phyloP scores from a whole-genome alignment of 2,329 filamentous ascomycete genomes.

The Trichoderma sp. region DNA sequence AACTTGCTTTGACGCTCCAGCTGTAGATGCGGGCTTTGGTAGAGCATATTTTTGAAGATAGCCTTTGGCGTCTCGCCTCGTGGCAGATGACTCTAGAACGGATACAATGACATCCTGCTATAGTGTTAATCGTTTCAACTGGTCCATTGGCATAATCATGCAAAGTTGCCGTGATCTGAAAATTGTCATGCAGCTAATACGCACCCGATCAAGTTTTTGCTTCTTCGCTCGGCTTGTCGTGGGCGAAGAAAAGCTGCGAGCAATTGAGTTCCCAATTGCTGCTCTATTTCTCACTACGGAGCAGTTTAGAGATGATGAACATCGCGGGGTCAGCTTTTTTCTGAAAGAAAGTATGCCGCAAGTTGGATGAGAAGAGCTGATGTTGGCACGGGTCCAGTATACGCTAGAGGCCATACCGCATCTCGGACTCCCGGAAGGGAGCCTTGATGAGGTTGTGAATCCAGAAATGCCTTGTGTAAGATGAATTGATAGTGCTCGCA shows the following conservation, averaged over 20 bases:
- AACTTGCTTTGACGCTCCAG: slow-evolving; percentile 35
- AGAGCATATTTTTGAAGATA: slow-evolving; percentile 78
- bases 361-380: slow-evolving; percentile 36
- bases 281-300: neutral
- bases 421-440: slow-evolving; percentile 13
- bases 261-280: neutral
- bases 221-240: slow-evolving; percentile 33
- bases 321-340: neutral
- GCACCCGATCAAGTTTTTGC: slow-evolving; percentile 34
- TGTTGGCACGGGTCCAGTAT: slow-evolving; percentile 42
- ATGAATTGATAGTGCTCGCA: neutral
- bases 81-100: slow-evolving; percentile 82
- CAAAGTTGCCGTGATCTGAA: neutral
- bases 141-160: neutral
- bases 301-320: neutral
- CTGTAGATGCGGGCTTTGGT: slow-evolving; percentile 25
- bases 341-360: slow-evolving; percentile 20
- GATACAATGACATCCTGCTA: slow-evolving; percentile 78
- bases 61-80: slow-evolving; percentile 86
- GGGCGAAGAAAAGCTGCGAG: slow-evolving; percentile 32
- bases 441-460: neutral
- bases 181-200: neutral
- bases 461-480: neutral
- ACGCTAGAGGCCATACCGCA: slow-evolving; percentile 33
- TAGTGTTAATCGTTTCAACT: neutral